Base-by-base conservation (phyloP, 192 early-diverging fungal species). In the Paraglomus occultum region DNA sequence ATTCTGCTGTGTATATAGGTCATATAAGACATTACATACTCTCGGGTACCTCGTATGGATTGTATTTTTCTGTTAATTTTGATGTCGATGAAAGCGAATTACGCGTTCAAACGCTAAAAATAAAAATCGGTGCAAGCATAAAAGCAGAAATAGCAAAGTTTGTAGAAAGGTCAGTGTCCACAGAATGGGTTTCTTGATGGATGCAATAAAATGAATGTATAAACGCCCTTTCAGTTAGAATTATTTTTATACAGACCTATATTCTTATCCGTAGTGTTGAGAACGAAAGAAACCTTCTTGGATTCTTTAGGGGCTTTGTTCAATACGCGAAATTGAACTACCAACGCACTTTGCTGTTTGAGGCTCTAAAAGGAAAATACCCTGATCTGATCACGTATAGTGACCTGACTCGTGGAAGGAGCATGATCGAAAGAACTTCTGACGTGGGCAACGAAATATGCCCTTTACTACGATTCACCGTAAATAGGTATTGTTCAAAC, bases 311-410 rank as follows among this genome's bases (percentile, higher is more conserved):
- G 51, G 64, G 64, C 3, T 51, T 66, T 45, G 14, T 66, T 38
- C 38, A 66, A n/a, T 66, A 66, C 38, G 49, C 64, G 7, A 38
- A 43, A 51, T 39, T 66, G 18, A 66, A 66, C 39, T n/a, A 51
- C 42, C 46, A 66, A 49, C 64, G 64, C 12, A 51, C 17, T 51
- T 23, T 38, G 43, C 51, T 65, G 18, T 66, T 66, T 65, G 40
- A 51, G 11, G 2, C 7, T 15, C 20, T 66, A 18, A 66, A 51
- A 12, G 9, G 20, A 52, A 66, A 52, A 66, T 66, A 51, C 14
- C 40, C 48, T 17, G 10, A 6, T 9, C 40, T 66, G 15, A 50
- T 50, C 11, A 3, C 31, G 31, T 31, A 31, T 31, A 31, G 3
- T 31, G 31, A 31, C 3, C 31, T 31, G 3, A 31, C 31, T 31